These are phyloP conservation scores for Metschnikowia chrysomelidarum DNA, from an alignment of 805 yeast species.

Conservation along the genomic window DNA sequence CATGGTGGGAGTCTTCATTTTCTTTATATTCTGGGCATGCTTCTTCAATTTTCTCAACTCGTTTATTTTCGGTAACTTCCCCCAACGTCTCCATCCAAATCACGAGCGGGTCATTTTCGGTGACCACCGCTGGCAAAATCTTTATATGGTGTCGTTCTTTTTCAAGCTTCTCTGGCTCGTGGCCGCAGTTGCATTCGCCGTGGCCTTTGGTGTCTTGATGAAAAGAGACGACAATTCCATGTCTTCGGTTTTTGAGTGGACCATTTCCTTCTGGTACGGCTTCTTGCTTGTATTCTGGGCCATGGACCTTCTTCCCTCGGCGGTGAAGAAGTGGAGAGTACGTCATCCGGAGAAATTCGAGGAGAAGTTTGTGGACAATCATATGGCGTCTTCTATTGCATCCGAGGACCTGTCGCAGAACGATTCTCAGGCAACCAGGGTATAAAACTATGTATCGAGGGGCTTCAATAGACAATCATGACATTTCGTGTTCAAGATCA, in stretches of 20 bases:
- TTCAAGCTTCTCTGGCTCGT: conserved; percentile 65
- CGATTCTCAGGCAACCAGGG: no score
- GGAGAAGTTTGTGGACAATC: conserved; percentile 21
- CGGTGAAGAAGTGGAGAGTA: conserved; percentile 32
- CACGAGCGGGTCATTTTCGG: conserved; percentile 42
- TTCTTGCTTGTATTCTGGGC: conserved; percentile 59
- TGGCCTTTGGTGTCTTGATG: conserved; percentile 56
- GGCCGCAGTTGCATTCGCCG: conserved; percentile 64
- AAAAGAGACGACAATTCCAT: conserved; percentile 37
- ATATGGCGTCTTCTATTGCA: conserved; percentile 10
- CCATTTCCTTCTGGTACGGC: conserved; percentile 82
- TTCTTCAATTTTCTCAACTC: conserved; percentile 36
- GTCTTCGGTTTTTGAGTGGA: conserved; percentile 80
- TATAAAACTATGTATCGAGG: no score
- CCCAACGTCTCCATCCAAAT: conserved; percentile 35
- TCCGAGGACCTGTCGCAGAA: no score
- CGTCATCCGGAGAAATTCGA: conserved; percentile 29
- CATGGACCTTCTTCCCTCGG: conserved; percentile 68
- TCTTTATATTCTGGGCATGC: conserved; percentile 54
- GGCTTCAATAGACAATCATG: no score
- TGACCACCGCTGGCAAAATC: conserved; percentile 33
- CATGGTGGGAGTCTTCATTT: conserved; percentile 74
- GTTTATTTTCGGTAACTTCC: conserved; percentile 39
- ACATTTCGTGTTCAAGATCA: no score
- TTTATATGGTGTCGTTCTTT: conserved; percentile 47